These are phyloP conservation scores for Calonectria crousiana DNA, from an alignment of 2,329 filamentous ascomycete species.

Conservation along the genomic window DNA sequence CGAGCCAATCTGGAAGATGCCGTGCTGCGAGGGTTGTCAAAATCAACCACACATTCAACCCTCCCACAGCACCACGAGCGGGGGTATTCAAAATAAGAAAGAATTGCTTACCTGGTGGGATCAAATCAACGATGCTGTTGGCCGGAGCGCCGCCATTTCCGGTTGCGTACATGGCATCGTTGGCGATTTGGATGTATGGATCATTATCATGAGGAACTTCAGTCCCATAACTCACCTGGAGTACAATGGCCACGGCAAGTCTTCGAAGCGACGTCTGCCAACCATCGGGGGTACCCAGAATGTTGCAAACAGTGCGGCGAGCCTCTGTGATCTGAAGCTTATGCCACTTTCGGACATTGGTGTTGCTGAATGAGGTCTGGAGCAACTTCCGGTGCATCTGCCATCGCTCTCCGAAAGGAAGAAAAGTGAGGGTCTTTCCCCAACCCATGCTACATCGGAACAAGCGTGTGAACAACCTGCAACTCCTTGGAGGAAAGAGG, in stretches of 20 bases:
- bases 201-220: constrained; percentile 45
- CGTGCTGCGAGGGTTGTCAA: constrained; percentile 31
- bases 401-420: constrained; percentile 56
- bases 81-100: neutral
- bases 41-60: constrained; percentile 15
- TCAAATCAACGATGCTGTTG: constrained; percentile 57
- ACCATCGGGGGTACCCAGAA: constrained; percentile 33
- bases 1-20: constrained; percentile 45
- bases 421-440: constrained; percentile 60
- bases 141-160: constrained; percentile 47
- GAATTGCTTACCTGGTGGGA: constrained; percentile 50
- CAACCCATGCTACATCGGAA: constrained; percentile 54
- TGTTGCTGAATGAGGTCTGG: constrained; percentile 56
- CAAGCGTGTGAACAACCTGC: neutral
- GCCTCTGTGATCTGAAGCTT: constrained; percentile 41
- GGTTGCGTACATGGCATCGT: constrained; percentile 48
- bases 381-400: constrained; percentile 57
- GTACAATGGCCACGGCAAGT: constrained; percentile 48
- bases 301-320: constrained; percentile 34
- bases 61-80: neutral
- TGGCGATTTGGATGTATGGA: constrained; percentile 47
- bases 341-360: constrained; percentile 47
- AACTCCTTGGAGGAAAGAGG: neutral
- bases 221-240: constrained; percentile 49
- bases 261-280: constrained; percentile 45